Evolutionary conservation across 2,329 filamentous ascomycete genomes (phyloP).

Genomic region (Metarhizium rileyi): DNA sequence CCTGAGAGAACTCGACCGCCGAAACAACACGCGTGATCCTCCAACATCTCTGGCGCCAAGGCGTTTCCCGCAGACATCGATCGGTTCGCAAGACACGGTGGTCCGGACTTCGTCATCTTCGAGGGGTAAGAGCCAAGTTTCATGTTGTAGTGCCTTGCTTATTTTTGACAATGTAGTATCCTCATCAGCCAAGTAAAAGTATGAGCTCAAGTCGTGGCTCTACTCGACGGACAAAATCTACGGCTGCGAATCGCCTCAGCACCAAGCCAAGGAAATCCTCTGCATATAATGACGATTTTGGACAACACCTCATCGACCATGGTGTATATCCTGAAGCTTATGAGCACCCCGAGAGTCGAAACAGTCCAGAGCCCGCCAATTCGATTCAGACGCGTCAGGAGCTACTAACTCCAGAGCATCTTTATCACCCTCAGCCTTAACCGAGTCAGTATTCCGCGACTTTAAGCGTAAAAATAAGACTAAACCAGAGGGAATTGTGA

Average conservation of each 20-base stretch:
- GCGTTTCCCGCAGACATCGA: neutral
- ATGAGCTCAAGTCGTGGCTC: neutral
- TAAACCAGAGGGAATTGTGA: neutral
- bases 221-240: neutral
- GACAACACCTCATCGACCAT: neutral
- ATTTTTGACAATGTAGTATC: too few species aligned
- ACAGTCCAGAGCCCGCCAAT: neutral
- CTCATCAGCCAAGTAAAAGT: neutral
- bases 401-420: constrained; percentile 11
- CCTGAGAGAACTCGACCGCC: constrained; percentile 18
- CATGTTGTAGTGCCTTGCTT: too few species aligned
- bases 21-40: constrained; percentile 7
- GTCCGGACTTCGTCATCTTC: neutral
- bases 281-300: neutral
- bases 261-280: neutral
- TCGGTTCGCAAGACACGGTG: neutral
- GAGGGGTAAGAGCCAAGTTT: neutral
- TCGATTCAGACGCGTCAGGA: neutral
- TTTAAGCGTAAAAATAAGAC: constrained; percentile 7
- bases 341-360: too few species aligned
- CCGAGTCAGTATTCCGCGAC: too few species aligned
- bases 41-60: neutral
- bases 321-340: neutral
- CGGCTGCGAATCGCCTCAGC: neutral
- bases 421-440: constrained; percentile 29